Base-by-base conservation (phyloP, 371 early-diverging fungal genomes). In the Zancudomyces culisetae region DNA sequence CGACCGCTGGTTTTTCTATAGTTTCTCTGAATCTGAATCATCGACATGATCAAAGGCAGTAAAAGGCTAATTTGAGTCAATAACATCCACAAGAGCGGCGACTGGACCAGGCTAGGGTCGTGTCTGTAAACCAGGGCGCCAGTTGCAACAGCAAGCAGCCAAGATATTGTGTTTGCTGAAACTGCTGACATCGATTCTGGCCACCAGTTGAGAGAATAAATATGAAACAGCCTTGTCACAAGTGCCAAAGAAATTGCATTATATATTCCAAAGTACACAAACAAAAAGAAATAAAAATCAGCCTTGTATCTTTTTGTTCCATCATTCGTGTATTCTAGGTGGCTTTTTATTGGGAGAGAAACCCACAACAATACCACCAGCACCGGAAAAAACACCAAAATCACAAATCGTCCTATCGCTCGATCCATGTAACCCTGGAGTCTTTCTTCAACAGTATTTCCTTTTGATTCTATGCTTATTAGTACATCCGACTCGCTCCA, bases 151-250 rank as follows among this genome's bases (percentile, higher is more conserved):
- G 81, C 72, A 20, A 73, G 59, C 19, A 77, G 49, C 83, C 83
- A 83, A 45, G 77, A 80, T 42, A 75, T 60, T 3, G 68, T 54
- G 59, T 73, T 79, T 8, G 83, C 73, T 40, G 67, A 57, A 12
- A 69, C 49, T 3, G 78, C 79, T 6, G 76, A 77, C 50, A 81
- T 63, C 6, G 63, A 59, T 52, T 70, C 69, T 27, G 83, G 80
- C 79, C 81, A 83, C 83, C 83, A 83, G 43, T 80, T 80, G 49
- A 83, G 65, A 47, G 83, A 77, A 60, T 83, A 83, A 13, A 81
- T 70, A 52, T 74, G 76, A 63, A 83, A 83, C 28, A 81, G 68
- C 55, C 80, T 78, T 24, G 81, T 76, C 52, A 83, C 77, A 39
- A 83, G 64, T 51, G 74, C 60, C 39, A 83, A 62, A 19, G 78